Conservation (phyloP, 306 rosid species). For the Abrus pulchellus region DNA sequence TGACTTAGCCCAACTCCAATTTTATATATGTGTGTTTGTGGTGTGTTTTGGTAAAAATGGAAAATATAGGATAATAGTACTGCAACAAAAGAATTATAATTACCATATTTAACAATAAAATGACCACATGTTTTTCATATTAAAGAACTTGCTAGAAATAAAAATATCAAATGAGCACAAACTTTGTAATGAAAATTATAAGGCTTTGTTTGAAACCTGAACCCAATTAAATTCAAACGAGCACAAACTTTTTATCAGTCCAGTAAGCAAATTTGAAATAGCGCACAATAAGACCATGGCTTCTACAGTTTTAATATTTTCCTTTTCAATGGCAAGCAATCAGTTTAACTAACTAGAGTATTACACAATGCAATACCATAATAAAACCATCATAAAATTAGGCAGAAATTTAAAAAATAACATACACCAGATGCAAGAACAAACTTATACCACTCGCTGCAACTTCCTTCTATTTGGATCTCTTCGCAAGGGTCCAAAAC, state of each 20-base stretch:
- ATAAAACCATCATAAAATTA: slow-evolving; percentile 14
- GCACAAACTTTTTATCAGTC: too few relatives aligned
- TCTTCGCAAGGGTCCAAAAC: slow-evolving; percentile 84
- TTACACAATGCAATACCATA: background rate
- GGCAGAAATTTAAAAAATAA: slow-evolving; percentile 30
- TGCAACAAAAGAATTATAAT: background rate
- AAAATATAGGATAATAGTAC: slow-evolving; percentile 5
- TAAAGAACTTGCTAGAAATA: background rate
- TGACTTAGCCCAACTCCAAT: background rate
- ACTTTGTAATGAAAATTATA: background rate
- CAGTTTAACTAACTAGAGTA: too few relatives aligned
- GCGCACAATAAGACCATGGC: too few relatives aligned
- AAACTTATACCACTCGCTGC: slow-evolving; percentile 73
- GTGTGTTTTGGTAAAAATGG: slow-evolving; percentile 11
- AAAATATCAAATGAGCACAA: slow-evolving; percentile 1
- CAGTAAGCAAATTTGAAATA: too few relatives aligned
- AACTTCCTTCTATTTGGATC: slow-evolving; percentile 75
- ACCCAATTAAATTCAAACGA: too few relatives aligned
- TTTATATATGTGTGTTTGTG: background rate
- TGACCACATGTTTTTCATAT: background rate
- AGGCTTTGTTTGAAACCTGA: too few relatives aligned
- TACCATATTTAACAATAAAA: slow-evolving; percentile 20
- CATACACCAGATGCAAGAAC: slow-evolving; percentile 35
- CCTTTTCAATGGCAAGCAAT: too few relatives aligned
- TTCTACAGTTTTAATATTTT: too few relatives aligned